Percentiles rank a stretch among this genome's conserved stretches.
Conservation (phyloP, 352 stramenopile genomes). For the Hyaloperonospora arabidopsidis region DNA sequence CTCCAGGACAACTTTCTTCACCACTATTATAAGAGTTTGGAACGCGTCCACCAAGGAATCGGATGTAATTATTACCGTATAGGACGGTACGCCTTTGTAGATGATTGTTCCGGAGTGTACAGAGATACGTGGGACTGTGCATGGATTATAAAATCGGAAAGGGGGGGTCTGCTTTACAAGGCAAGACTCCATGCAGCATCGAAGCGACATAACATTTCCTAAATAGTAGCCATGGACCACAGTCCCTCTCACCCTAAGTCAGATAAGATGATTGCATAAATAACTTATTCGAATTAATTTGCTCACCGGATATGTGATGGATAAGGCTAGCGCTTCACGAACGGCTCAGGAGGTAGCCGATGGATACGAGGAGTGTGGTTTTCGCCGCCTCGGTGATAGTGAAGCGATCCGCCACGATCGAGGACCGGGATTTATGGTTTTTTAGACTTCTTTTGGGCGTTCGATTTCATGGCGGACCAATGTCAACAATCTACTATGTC, state of each 20-base stretch:
- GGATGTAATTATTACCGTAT: background rate
- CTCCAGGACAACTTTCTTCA: background rate
- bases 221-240: no score
- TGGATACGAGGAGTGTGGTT: background rate
- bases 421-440: background rate
- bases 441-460: background rate
- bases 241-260: background rate
- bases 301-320: background rate
- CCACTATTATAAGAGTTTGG: background rate
- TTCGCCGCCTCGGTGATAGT: background rate
- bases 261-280: background rate
- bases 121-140: background rate
- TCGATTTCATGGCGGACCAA: background rate
- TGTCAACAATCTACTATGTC: constrained; percentile 4
- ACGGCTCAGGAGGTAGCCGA: background rate
- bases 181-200: no score
- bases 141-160: background rate
- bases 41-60: background rate
- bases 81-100: background rate
- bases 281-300: background rate
- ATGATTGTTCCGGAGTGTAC: background rate
- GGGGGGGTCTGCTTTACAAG: no score
- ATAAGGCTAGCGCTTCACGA: background rate
- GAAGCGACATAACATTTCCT: no score
- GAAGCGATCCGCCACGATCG: background rate